Percentiles rank a stretch among this genome's conserved stretches.
phyloP scores from a whole-genome alignment of 2,329 filamentous ascomycete genomes.

The Metarhizium humberi region DNA sequence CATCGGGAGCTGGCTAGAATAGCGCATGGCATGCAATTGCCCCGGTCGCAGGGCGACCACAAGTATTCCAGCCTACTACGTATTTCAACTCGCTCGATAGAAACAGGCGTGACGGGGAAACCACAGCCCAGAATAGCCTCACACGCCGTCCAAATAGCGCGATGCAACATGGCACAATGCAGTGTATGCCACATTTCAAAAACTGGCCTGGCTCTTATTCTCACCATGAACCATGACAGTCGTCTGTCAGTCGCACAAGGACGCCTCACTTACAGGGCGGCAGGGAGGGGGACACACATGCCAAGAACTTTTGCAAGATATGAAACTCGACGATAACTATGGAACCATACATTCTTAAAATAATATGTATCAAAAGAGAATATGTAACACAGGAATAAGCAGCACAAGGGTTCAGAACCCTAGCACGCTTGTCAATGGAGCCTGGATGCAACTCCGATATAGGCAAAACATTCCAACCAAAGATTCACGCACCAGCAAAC shows the following conservation, averaged over 20 bases:
- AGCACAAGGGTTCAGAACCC: not conserved
- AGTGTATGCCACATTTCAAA: no score
- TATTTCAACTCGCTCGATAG: no score
- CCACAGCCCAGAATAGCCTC: no score
- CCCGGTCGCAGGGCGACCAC: no score
- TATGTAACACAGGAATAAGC: slow-evolving; percentile 8
- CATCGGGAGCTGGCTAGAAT: no score
- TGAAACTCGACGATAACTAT: not conserved
- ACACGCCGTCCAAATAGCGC: no score
- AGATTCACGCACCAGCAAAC: not conserved
- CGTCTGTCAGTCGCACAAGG: no score
- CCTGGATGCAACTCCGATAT: not conserved
- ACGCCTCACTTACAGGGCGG: no score
- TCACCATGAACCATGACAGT: not conserved
- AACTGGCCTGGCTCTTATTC: not conserved
- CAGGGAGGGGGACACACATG: not conserved
- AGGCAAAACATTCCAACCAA: not conserved
- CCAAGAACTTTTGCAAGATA: not conserved
- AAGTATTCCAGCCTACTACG: no score
- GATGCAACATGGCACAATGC: no score
- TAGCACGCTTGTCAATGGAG: not conserved
- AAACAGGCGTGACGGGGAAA: no score
- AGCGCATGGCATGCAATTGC: no score
- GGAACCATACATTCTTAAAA: not conserved
- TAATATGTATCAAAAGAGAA: slow-evolving; percentile 7